These are phyloP conservation scores for Lyophyllum semitale DNA, from an alignment of 768 basidiomycete species.

Conservation along the genomic window DNA sequence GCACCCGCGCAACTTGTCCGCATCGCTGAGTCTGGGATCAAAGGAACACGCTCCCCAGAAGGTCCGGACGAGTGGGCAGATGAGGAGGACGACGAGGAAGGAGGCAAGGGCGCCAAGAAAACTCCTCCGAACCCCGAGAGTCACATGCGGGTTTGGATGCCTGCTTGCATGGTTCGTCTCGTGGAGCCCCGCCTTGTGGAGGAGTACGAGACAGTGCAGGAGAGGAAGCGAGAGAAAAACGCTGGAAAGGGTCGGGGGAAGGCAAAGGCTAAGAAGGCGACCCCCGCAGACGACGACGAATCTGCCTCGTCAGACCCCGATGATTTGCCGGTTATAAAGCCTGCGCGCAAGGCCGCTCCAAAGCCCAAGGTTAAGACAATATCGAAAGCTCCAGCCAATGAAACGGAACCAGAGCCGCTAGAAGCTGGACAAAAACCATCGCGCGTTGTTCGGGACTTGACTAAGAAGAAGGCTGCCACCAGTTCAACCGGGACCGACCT, in stretches of 20 bases:
- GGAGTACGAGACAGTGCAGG: conserved; percentile 54
- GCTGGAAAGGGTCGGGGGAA: conserved; percentile 37
- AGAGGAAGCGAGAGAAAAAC: conserved; percentile 53
- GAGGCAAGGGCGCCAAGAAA: conserved; percentile 32
- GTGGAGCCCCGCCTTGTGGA: conserved; percentile 68
- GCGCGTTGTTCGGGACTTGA: conserved; percentile 19
- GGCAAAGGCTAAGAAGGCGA: conserved; percentile 17
- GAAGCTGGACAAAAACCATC: background rate
- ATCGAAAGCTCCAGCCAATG: background rate
- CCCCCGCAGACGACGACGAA: conserved; percentile 7
- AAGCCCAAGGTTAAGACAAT: background rate
- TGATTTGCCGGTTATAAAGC: conserved; percentile 5
- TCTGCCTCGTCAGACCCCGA: conserved; percentile 4
- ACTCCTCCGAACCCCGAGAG: conserved; percentile 51
- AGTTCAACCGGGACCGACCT: background rate
- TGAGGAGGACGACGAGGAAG: conserved; percentile 47
- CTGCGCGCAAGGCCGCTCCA: conserved; percentile 1
- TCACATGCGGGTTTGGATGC: conserved; percentile 76
- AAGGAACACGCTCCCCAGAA: conserved; percentile 55
- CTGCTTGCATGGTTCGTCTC: conserved; percentile 72
- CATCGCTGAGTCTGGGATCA: conserved; percentile 66
- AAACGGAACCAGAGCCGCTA: background rate
- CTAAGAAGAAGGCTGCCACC: conserved; percentile 14
- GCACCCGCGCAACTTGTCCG: conserved; percentile 66
- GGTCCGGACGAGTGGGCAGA: conserved; percentile 53